A percentile compares a stretch with the other conserved stretches of the same genome.
These are phyloP conservation scores for Coemansia sp. DNA, from an alignment of 192 early-diverging fungal genomes.

Conservation along the genomic window DNA sequence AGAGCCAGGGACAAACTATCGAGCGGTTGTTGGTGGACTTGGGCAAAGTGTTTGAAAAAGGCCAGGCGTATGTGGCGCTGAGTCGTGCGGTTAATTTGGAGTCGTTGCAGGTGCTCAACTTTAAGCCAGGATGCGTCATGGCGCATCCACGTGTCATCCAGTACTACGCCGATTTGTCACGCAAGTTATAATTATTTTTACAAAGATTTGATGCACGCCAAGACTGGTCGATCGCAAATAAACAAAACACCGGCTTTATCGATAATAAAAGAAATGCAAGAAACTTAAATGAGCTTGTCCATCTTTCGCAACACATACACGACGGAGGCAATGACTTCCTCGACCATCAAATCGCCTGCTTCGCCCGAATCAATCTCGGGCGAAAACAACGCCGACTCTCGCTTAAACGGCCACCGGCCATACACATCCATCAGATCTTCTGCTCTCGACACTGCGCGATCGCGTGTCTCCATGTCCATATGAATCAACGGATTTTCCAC, in stretches of 20 bases:
- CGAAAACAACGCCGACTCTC: constrained; percentile 58
- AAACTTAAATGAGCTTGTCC: constrained; percentile 71
- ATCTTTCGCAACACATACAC: constrained; percentile 85
- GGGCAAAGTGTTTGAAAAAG: constrained; percentile 75
- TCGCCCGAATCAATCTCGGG: constrained; percentile 57
- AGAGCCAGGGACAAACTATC: constrained; percentile 85
- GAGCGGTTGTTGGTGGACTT: constrained; percentile 75
- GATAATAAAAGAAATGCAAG: neutral
- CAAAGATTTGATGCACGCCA: no score
- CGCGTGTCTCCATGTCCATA: constrained; percentile 81
- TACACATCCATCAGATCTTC: constrained; percentile 90
- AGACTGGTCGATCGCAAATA: no score
- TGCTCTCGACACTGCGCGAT: constrained; percentile 83
- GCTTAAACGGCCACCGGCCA: constrained; percentile 70
- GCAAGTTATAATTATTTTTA: constrained; percentile 10
- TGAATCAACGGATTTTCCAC: constrained; percentile 89
- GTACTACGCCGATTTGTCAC: constrained; percentile 61
- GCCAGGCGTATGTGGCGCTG: constrained; percentile 84
- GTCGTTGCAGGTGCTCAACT: constrained; percentile 69
- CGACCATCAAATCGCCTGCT: constrained; percentile 56
- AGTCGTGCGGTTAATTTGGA: constrained; percentile 74
- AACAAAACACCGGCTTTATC: neutral
- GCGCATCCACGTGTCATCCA: constrained; percentile 67
- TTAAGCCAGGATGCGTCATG: constrained; percentile 65
- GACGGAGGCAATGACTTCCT: constrained; percentile 76